These are phyloP conservation scores for Naematelia encephala DNA, from an alignment of 768 basidiomycete species.

Conservation along the genomic window DNA sequence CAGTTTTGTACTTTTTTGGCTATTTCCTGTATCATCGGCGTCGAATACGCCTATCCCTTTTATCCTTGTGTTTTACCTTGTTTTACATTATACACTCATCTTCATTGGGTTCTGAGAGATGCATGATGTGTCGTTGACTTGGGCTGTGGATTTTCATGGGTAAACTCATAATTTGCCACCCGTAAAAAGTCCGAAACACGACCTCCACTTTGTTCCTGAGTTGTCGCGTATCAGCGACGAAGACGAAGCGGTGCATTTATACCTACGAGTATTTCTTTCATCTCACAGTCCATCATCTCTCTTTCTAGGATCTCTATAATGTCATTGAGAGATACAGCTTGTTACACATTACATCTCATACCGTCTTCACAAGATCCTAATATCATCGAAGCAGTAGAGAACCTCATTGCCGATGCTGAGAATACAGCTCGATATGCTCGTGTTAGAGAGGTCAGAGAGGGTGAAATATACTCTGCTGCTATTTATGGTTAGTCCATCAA, in stretches of 20 bases:
- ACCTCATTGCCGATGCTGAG: background rate
- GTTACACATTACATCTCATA: conserved; percentile 5
- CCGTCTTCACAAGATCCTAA: background rate
- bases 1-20: background rate
- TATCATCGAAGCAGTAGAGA: background rate
- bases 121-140: background rate
- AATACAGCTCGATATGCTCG: conserved; percentile 25
- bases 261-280: too few species aligned
- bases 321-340: conserved; percentile 4
- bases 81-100: background rate
- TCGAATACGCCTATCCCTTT: too few species aligned
- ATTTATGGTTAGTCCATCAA: conserved; percentile 35
- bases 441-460: conserved; percentile 23
- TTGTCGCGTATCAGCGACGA: too few species aligned
- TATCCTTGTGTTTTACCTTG: background rate
- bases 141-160: too few species aligned
- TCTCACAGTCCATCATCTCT: too few species aligned
- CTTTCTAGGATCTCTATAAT: too few species aligned
- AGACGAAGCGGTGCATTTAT: too few species aligned
- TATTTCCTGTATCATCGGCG: background rate
- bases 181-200: too few species aligned
- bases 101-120: background rate
- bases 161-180: too few species aligned
- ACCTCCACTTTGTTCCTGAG: too few species aligned
- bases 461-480: conserved; percentile 29